Evolutionary conservation across 345 rosid genomes (phyloP).

Genomic region (Rhizophora mangle): DNA sequence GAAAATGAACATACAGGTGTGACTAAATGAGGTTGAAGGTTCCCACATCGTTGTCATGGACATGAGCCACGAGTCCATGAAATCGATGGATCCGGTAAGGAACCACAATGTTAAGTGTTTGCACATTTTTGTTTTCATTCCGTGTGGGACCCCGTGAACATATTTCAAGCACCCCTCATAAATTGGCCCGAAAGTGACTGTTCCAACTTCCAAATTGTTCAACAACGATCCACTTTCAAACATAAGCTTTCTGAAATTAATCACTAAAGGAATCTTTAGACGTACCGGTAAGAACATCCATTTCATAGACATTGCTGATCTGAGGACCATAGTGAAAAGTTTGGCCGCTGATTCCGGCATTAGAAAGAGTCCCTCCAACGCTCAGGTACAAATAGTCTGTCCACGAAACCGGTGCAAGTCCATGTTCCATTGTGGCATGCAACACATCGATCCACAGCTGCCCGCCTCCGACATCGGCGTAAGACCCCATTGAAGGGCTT

Average conservation of each 20-base stretch:
- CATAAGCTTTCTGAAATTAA: not conserved
- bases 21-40: no score
- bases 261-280: not conserved
- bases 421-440: constrained; percentile 58
- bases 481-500: constrained; percentile 15
- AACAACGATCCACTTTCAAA: not conserved
- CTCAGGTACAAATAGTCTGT: constrained; percentile 90
- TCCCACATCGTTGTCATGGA: no score
- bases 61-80: not conserved
- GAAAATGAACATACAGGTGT: no score
- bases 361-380: constrained; percentile 93
- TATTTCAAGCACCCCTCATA: constrained; percentile 4
- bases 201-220: not conserved
- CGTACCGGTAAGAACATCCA: constrained; percentile 92
- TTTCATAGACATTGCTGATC: constrained; percentile 87
- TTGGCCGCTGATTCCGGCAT: constrained; percentile 95
- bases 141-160: constrained; percentile 6
- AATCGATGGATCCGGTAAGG: not conserved
- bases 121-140: not conserved
- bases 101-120: not conserved
- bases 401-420: constrained; percentile 92
- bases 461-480: constrained; percentile 83
- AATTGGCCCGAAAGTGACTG: constrained; percentile 6
- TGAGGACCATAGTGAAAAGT: constrained; percentile 93
- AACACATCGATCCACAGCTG: constrained; percentile 91